phyloP scores from a whole-genome alignment of 139 green algal species.

The Chlorokybus atmophyticus region DNA sequence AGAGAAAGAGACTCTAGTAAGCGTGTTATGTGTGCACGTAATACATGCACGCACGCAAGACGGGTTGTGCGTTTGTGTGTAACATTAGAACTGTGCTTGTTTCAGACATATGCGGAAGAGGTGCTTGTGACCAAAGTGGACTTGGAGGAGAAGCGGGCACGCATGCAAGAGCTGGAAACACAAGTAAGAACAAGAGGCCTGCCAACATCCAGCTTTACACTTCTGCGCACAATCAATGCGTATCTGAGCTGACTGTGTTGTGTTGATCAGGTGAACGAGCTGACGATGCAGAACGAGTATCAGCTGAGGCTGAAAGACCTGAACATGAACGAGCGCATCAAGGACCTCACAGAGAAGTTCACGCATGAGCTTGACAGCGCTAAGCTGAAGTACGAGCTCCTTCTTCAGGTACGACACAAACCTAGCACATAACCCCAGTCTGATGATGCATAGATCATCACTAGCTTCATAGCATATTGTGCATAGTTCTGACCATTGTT shows the following conservation, averaged over 20 bases:
- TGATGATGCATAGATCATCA: no score
- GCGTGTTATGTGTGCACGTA: no score
- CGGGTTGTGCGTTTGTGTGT: no score
- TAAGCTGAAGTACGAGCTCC: conserved; percentile 53
- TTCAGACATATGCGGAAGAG: conserved; percentile 64
- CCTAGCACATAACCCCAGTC: no score
- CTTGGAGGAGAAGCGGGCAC: conserved; percentile 64
- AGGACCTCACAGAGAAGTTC: conserved; percentile 70
- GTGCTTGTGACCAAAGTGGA: conserved; percentile 71
- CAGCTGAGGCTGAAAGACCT: conserved; percentile 81
- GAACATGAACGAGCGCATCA: conserved; percentile 57
- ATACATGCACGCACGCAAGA: no score
- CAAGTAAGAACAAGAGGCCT: conserved; percentile 28
- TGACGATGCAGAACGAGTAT: conserved; percentile 83
- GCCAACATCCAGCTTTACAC: no score
- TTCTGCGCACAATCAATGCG: no score
- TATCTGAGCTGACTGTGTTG: neutral
- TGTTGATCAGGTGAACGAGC: conserved; percentile 49
- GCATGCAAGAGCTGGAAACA: conserved; percentile 68
- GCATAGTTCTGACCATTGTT: no score
- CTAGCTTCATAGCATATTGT: conserved; percentile 8
- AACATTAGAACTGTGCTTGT: no score
- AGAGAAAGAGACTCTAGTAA: conserved; percentile 4
- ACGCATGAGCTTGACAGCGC: conserved; percentile 49
- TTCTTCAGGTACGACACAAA: no score